Conservation (phyloP, 2,329 filamentous ascomycete genomes). For the Teratosphaeria epicoccoides region DNA sequence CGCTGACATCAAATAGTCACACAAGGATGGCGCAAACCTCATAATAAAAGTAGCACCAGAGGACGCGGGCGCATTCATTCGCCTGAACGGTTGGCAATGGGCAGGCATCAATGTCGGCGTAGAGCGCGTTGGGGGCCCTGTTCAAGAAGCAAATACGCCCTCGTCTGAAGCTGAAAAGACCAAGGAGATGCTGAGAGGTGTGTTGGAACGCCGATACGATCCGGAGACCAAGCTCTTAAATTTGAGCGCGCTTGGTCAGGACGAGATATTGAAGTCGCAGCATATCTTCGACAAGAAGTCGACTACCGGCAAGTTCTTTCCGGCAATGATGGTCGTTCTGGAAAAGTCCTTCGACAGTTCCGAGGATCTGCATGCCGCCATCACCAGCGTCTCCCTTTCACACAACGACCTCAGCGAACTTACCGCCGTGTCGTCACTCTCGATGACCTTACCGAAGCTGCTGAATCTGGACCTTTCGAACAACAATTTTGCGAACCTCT, state of each 20-base stretch:
- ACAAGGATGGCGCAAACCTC: constrained; percentile 27
- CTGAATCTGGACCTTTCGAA: constrained; percentile 81
- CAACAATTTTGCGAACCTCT: constrained; percentile 63
- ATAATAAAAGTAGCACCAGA: constrained; percentile 28
- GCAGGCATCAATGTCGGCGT: constrained; percentile 30
- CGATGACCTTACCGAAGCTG: constrained; percentile 71
- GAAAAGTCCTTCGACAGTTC: constrained; percentile 63
- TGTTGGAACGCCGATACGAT: constrained; percentile 68
- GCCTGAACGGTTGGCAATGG: constrained; percentile 33
- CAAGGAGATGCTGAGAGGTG: constrained; percentile 50
- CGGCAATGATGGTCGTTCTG: constrained; percentile 79
- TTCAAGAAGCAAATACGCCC: constrained; percentile 6
- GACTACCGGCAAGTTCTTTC: constrained; percentile 77
- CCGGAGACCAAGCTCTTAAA: constrained; percentile 63
- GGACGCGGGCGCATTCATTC: constrained; percentile 26
- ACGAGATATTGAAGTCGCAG: constrained; percentile 59
- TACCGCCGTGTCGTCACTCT: constrained; percentile 59
- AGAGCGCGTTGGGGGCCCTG: constrained; percentile 19
- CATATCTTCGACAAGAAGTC: constrained; percentile 64
- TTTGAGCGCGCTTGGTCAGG: constrained; percentile 64
- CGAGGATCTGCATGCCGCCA: constrained; percentile 63
- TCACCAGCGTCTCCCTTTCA: constrained; percentile 71
- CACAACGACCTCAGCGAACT: constrained; percentile 70
- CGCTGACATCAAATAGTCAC: constrained; percentile 23
- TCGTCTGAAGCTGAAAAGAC: constrained; percentile 45